These are phyloP conservation scores for Viola pubescens DNA, from an alignment of 441 rosid genomes.

Conservation along the genomic window DNA sequence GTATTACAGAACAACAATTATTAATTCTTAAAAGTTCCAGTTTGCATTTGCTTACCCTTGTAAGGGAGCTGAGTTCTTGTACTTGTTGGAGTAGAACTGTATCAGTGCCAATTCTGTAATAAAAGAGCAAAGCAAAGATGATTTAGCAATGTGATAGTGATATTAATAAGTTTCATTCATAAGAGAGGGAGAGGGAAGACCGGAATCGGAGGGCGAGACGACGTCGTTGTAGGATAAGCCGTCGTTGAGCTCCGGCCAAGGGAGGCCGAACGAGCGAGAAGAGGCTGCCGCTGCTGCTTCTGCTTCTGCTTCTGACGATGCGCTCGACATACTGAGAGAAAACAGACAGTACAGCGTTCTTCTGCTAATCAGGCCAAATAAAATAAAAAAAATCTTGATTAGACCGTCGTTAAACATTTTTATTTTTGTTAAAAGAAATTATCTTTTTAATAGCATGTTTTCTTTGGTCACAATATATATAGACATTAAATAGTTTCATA, in stretches of 20 bases:
- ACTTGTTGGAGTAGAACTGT: slow-evolving; percentile 57
- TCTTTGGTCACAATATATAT: too few relatives aligned
- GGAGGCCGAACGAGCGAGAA: slow-evolving; percentile 39
- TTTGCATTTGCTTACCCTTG: slow-evolving; percentile 46
- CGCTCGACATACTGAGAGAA: too few relatives aligned
- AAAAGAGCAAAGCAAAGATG: neutral
- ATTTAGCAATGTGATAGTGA: too few relatives aligned
- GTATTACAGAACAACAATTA: neutral
- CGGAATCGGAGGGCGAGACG: slow-evolving; percentile 47
- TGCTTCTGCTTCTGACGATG: too few relatives aligned
- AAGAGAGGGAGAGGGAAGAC: slow-evolving; percentile 20
- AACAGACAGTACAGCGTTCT: too few relatives aligned
- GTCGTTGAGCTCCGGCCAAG: slow-evolving; percentile 78
- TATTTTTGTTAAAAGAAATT: too few relatives aligned
- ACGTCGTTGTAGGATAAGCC: slow-evolving; percentile 61
- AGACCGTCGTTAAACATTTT: slow-evolving; percentile 1
- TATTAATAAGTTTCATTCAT: neutral
- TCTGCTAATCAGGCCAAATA: too few relatives aligned
- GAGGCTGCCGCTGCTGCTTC: slow-evolving; percentile 39
- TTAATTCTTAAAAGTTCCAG: neutral
- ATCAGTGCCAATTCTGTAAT: slow-evolving; percentile 37
- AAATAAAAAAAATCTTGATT: neutral
- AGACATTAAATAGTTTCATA: too few relatives aligned
- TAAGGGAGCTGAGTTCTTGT: slow-evolving; percentile 70
- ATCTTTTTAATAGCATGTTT: too few relatives aligned